A percentile compares a stretch with the other conserved stretches of the same genome.
phyloP scores from a whole-genome alignment of 2,329 filamentous ascomycete species.

The Immersiporthe knoxdaviesiana region DNA sequence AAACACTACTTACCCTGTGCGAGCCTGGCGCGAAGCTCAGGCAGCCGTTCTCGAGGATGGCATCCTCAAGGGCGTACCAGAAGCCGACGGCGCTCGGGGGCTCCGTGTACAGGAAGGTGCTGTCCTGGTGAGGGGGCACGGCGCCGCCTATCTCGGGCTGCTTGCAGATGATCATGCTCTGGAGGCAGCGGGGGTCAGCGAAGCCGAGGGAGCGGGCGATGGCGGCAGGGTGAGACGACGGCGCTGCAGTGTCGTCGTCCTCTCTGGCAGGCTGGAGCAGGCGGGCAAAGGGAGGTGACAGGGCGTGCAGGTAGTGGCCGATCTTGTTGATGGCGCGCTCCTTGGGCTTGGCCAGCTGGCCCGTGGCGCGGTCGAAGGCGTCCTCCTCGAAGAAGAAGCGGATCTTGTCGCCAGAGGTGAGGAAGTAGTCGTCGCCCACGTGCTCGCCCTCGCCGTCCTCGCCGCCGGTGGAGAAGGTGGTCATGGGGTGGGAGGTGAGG shows the following conservation, averaged over 20 bases:
- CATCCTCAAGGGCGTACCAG: constrained; percentile 97
- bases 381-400: constrained; percentile 98
- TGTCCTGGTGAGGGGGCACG: constrained; percentile 90
- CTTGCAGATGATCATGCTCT: constrained; percentile 99
- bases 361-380: constrained; percentile 67
- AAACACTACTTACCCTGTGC: constrained; percentile 53
- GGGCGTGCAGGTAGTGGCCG: constrained; percentile 74
- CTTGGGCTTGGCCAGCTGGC: constrained; percentile 76
- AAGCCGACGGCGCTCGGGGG: constrained; percentile 90
- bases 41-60: constrained; percentile 83
- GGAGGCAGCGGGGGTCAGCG: constrained; percentile 73
- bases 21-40: constrained; percentile 83
- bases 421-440: constrained; percentile 94
- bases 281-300: constrained; percentile 67
- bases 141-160: constrained; percentile 94
- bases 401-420: constrained; percentile 85
- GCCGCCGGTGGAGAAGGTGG: constrained; percentile 87
- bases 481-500: constrained; percentile 86
- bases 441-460: constrained; percentile 63
- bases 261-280: constrained; percentile 51
- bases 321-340: constrained; percentile 87
- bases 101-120: constrained; percentile 87
- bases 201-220: constrained; percentile 77
- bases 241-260: constrained; percentile 37
- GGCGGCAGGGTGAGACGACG: constrained; percentile 46